Evolutionary conservation across 805 yeast genomes (phyloP).

Genomic region (Alloascoidea hylecoeti): DNA sequence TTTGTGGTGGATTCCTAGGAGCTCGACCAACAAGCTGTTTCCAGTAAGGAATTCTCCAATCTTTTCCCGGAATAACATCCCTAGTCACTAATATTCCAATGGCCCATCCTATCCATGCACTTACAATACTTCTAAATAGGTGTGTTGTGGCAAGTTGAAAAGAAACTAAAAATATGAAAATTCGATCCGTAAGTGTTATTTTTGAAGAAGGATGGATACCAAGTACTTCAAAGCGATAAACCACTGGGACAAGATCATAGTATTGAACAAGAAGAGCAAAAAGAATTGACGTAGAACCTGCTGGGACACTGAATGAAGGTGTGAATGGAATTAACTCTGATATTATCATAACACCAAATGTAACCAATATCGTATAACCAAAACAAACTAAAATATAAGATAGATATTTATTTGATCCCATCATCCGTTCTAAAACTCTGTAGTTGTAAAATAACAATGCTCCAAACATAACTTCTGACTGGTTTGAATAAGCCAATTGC

Average conservation of each 20-base stretch:
- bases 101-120: conserved; percentile 20
- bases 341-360: conserved; percentile 4
- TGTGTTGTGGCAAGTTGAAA: conserved; percentile 19
- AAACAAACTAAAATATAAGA: conserved; percentile 11
- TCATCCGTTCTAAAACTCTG: conserved; percentile 22
- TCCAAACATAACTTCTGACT: conserved; percentile 21
- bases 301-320: conserved; percentile 2
- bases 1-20: too few relatives aligned
- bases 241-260: conserved; percentile 22
- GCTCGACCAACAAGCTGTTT: too few relatives aligned
- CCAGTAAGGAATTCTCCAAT: conserved; percentile 23
- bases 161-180: conserved; percentile 17
- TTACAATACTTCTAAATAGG: conserved; percentile 14
- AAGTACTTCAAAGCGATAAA: conserved; percentile 21
- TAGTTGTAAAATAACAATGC: conserved; percentile 22
- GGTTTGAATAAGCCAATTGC: conserved; percentile 16
- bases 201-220: conserved; percentile 3
- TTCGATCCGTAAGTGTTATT: conserved; percentile 18
- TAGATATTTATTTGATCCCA: conserved; percentile 21
- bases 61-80: conserved; percentile 22
- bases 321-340: conserved; percentile 1
- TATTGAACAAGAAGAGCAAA: conserved; percentile 22
- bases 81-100: conserved; percentile 19
- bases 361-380: conserved; percentile 7
- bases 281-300: conserved; percentile 21